phyloP scores from a whole-genome alignment of 2,329 filamentous ascomycete genomes.

The Raffaelea deltoideospora region DNA sequence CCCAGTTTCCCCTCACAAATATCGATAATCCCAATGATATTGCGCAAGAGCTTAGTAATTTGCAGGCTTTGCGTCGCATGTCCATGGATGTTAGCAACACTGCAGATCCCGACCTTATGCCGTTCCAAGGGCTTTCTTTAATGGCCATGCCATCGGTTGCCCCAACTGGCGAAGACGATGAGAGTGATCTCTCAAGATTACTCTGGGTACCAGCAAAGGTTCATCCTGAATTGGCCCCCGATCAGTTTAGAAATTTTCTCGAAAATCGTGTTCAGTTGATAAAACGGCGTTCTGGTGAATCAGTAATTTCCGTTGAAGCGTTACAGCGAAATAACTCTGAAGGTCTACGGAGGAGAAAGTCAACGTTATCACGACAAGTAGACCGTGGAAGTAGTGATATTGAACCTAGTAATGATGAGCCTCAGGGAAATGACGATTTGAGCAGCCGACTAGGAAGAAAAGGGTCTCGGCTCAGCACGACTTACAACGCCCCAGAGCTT shows the following conservation, averaged over 20 bases:
- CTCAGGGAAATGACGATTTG: neutral
- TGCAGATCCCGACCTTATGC: constrained; percentile 60
- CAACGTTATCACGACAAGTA: constrained; percentile 86
- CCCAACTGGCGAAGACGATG: constrained; percentile 59
- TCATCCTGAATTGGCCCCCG: constrained; percentile 86
- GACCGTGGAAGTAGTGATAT: too few species aligned
- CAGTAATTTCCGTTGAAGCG: constrained; percentile 43
- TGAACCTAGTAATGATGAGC: too few species aligned
- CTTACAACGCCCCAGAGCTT: constrained; percentile 44
- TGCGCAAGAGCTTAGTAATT: constrained; percentile 80
- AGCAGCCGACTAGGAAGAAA: neutral
- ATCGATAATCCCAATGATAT: constrained; percentile 82
- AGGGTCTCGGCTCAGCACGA: too few species aligned
- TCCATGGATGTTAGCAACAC: constrained; percentile 81
- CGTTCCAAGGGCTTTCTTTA: constrained; percentile 47
- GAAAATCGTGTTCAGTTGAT: constrained; percentile 88
- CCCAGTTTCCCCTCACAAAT: constrained; percentile 73
- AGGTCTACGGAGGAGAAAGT: constrained; percentile 72
- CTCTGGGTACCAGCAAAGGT: constrained; percentile 94
- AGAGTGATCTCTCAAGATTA: constrained; percentile 74
- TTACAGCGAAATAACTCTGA: constrained; percentile 38
- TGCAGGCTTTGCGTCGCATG: constrained; percentile 80
- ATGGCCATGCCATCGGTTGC: constrained; percentile 59
- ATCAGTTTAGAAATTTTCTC: constrained; percentile 92
- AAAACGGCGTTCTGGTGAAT: constrained; percentile 65